phyloP scores from a whole-genome alignment of 371 early-diverging fungal genomes.

The Mucor saturninus region DNA sequence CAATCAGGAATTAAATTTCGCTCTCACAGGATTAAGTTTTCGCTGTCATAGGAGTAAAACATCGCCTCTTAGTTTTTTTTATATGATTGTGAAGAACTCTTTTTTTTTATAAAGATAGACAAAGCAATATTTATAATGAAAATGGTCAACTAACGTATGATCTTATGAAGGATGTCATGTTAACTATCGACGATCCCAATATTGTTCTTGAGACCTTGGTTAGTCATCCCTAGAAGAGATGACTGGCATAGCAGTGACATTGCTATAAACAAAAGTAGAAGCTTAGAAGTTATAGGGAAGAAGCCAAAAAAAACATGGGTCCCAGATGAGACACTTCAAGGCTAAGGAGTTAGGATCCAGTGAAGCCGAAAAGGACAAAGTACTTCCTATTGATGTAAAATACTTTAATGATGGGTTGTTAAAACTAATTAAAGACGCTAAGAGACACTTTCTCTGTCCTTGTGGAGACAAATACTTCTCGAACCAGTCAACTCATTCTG shows the following conservation, averaged over 20 bases:
- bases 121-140: neutral
- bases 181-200: constrained; percentile 1
- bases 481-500: constrained; percentile 20
- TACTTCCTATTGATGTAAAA: constrained; percentile 23
- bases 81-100: neutral
- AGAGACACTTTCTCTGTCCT: constrained; percentile 19
- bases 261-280: constrained; percentile 20
- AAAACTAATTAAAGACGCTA: constrained; percentile 23
- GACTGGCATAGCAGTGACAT: constrained; percentile 4
- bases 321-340: constrained; percentile 17
- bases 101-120: neutral
- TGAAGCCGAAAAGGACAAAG: constrained; percentile 23
- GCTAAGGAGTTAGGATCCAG: constrained; percentile 17
- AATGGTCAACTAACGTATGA: neutral
- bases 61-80: neutral
- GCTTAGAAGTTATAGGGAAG: constrained; percentile 16
- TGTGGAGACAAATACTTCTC: constrained; percentile 19
- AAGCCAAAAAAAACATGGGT: constrained; percentile 13
- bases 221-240: too few species aligned
- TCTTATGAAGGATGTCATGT: neutral
- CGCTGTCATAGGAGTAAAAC: too few species aligned
- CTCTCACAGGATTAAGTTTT: too few species aligned
- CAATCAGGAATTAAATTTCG: neutral
- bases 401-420: constrained; percentile 20
- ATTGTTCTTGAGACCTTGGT: too few species aligned